Evolutionary conservation across 352 stramenopile genomes (phyloP).

Genomic region (Thalassiosira allenii): DNA sequence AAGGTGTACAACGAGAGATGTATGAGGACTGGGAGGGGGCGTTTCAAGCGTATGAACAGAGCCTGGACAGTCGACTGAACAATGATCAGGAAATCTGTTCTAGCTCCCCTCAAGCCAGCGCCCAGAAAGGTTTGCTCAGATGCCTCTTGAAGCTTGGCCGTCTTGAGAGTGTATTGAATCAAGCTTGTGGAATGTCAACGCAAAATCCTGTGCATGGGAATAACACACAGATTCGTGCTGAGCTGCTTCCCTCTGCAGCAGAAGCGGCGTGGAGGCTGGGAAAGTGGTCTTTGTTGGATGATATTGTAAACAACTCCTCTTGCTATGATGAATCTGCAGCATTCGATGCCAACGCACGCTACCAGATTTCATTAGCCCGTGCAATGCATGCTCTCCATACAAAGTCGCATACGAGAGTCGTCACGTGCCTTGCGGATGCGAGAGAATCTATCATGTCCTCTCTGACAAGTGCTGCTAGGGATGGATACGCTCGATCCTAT

Average conservation of each 20-base stretch:
- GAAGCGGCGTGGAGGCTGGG: constrained; percentile 86
- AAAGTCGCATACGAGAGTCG: constrained; percentile 46
- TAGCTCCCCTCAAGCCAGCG: constrained; percentile 17
- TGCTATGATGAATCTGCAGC: constrained; percentile 34
- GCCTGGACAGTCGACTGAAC: constrained; percentile 72
- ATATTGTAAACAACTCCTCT: constrained; percentile 62
- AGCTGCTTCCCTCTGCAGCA: constrained; percentile 59
- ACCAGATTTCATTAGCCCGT: constrained; percentile 56
- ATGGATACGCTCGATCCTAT: constrained; percentile 84
- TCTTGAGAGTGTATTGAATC: constrained; percentile 85
- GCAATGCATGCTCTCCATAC: constrained; percentile 61
- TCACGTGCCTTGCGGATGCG: constrained; percentile 54
- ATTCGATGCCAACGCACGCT: constrained; percentile 39
- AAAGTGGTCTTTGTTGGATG: constrained; percentile 79
- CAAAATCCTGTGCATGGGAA: constrained; percentile 23
- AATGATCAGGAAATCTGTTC: constrained; percentile 18
- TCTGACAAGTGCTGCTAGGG: constrained; percentile 76
- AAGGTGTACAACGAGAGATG: constrained; percentile 68
- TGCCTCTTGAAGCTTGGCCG: constrained; percentile 85
- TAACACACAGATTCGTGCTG: constrained; percentile 27
- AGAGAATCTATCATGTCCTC: constrained; percentile 74
- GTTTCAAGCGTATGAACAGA: constrained; percentile 84
- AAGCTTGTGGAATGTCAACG: constrained; percentile 74
- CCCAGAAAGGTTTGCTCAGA: constrained; percentile 68
- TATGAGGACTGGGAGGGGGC: constrained; percentile 80